Percentiles rank a stretch among this genome's conserved stretches.
Evolutionary conservation across 1,284 basidiomycete species (phyloP).

Genomic region (Athelia psychrophila): DNA sequence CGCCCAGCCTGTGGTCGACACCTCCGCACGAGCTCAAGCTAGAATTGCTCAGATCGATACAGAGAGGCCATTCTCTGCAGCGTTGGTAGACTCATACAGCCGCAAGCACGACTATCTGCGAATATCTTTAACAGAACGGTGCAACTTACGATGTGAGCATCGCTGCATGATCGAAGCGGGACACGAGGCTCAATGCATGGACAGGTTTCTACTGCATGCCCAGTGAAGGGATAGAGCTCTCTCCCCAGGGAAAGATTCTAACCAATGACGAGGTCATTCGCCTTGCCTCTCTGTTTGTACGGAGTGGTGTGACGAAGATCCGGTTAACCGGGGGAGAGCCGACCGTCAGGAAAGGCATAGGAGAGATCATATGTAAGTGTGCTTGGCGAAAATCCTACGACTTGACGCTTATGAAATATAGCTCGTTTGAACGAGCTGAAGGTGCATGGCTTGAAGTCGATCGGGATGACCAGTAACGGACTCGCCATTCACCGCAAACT

Average conservation of each 20-base stretch:
- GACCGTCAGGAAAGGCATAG: constrained; percentile 78
- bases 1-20: background rate
- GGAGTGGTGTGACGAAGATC: constrained; percentile 83
- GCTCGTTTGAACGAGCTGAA: constrained; percentile 57
- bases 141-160: constrained; percentile 78
- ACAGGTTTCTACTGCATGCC: constrained; percentile 92
- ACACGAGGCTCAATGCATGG: constrained; percentile 6
- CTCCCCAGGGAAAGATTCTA: constrained; percentile 67
- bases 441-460: constrained; percentile 62
- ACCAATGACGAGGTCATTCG: constrained; percentile 76
- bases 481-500: constrained; percentile 73
- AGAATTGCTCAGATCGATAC: constrained; percentile 55
- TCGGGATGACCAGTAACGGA: constrained; percentile 88
- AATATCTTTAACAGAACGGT: constrained; percentile 84
- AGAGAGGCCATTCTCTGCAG: constrained; percentile 42
- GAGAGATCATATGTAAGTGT: constrained; percentile 64
- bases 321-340: constrained; percentile 88
- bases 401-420: constrained; percentile 21
- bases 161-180: constrained; percentile 1
- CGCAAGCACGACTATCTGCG: constrained; percentile 81
- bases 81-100: constrained; percentile 65
- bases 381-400: background rate
- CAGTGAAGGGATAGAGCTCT: constrained; percentile 73
- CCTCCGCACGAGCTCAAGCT: constrained; percentile 7
- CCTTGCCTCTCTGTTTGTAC: constrained; percentile 76